Percentiles rank a stretch among this genome's conserved stretches.
Conservation (phyloP, 1,284 basidiomycete genomes). For the Boletus sp. region DNA sequence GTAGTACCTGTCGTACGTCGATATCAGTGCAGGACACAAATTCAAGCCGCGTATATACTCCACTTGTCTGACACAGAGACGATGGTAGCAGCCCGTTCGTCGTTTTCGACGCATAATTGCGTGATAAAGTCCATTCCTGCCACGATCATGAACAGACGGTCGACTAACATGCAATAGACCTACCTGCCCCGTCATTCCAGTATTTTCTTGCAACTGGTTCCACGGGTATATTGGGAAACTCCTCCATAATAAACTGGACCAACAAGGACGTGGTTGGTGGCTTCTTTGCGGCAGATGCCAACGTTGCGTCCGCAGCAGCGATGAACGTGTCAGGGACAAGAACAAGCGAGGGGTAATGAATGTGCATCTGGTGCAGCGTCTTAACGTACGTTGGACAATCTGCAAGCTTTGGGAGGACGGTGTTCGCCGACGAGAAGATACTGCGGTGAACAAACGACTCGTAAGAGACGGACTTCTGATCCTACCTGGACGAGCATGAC, state of each 20-base stretch:
- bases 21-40: constrained; percentile 17
- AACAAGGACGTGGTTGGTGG: constrained; percentile 58
- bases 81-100: constrained; percentile 74
- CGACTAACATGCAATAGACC: constrained; percentile 6
- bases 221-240: constrained; percentile 69
- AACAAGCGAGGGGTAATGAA: constrained; percentile 72
- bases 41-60: constrained; percentile 40
- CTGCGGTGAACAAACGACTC: neutral
- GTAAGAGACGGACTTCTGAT: neutral
- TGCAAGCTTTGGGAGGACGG: constrained; percentile 56
- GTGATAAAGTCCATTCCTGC: constrained; percentile 78
- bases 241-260: constrained; percentile 73
- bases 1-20: constrained; percentile 66
- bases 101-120: constrained; percentile 76
- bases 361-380: constrained; percentile 83
- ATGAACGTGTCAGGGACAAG: constrained; percentile 82
- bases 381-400: constrained; percentile 87
- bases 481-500: constrained; percentile 73
- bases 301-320: constrained; percentile 51
- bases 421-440: neutral
- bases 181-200: constrained; percentile 83
- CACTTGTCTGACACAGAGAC: constrained; percentile 79
- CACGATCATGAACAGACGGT: constrained; percentile 11
- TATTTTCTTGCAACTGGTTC: constrained; percentile 74
- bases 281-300: constrained; percentile 50